These are phyloP conservation scores for Aspergillus felis DNA, from an alignment of 2,329 filamentous ascomycete genomes.

Conservation along the genomic window DNA sequence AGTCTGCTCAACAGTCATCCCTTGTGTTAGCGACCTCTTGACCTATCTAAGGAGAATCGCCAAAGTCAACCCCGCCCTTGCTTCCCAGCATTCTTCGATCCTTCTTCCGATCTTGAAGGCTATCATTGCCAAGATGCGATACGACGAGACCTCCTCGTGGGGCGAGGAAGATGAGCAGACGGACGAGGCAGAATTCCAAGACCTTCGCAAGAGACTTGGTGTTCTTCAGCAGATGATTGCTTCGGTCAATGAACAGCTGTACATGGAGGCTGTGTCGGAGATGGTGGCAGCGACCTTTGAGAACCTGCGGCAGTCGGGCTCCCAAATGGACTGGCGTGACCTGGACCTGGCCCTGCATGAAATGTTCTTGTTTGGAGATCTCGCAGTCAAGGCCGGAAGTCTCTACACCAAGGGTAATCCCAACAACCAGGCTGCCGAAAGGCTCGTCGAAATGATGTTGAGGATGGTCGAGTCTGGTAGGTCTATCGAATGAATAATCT, in stretches of 20 bases:
- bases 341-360: conserved; percentile 90
- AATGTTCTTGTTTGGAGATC: conserved; percentile 92
- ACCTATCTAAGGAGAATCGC: conserved; percentile 82
- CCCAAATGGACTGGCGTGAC: conserved; percentile 87
- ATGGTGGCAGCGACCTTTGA: conserved; percentile 86
- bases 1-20: conserved; percentile 92
- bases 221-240: conserved; percentile 90
- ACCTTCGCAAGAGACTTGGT: conserved; percentile 83
- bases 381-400: conserved; percentile 83
- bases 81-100: conserved; percentile 72
- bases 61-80: conserved; percentile 59
- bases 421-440: conserved; percentile 72
- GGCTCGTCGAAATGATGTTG: conserved; percentile 85
- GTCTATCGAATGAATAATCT: conserved; percentile 23
- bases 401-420: conserved; percentile 82
- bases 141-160: conserved; percentile 92
- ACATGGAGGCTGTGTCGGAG: conserved; percentile 81
- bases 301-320: conserved; percentile 68
- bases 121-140: conserved; percentile 94
- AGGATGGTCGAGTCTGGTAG: conserved; percentile 90
- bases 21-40: conserved; percentile 85
- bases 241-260: conserved; percentile 79
- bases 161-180: conserved; percentile 91
- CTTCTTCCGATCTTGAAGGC: conserved; percentile 84
- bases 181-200: conserved; percentile 95